phyloP scores from a whole-genome alignment of 306 rosid genomes.

The Neltuma alba region DNA sequence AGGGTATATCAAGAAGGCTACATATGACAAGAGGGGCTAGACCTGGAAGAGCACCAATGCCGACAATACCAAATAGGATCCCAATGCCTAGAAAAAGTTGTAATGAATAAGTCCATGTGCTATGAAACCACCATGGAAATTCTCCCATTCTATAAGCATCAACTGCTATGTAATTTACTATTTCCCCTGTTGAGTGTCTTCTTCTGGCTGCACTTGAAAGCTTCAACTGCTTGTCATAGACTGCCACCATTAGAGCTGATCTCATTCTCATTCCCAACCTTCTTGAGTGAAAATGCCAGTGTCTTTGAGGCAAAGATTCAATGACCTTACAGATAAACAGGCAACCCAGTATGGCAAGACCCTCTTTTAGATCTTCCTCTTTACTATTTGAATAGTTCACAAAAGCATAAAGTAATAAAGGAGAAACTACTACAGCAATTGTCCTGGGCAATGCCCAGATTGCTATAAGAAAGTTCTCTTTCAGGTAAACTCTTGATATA shows the following conservation, averaged over 20 bases:
- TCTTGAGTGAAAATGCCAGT: slow-evolving; percentile 63
- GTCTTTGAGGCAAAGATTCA: slow-evolving; percentile 74
- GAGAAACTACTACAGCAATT: slow-evolving; percentile 54
- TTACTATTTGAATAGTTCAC: slow-evolving; percentile 54
- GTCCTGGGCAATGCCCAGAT: slow-evolving; percentile 55
- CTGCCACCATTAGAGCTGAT: slow-evolving; percentile 80
- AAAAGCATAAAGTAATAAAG: slow-evolving; percentile 69
- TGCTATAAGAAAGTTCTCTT: slow-evolving; percentile 60
- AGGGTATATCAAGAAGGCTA: slow-evolving; percentile 67
- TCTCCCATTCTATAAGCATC: slow-evolving; percentile 90
- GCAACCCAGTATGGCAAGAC: slow-evolving; percentile 57
- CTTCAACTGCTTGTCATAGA: slow-evolving; percentile 67
- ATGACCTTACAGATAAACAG: slow-evolving; percentile 51
- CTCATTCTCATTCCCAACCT: slow-evolving; percentile 81
- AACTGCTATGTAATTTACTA: slow-evolving; percentile 76
- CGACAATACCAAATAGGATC: slow-evolving; percentile 59
- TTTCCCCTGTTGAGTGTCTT: slow-evolving; percentile 74
- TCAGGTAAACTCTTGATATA: slow-evolving; percentile 49
- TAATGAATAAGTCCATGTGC: slow-evolving; percentile 48
- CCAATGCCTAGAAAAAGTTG: slow-evolving; percentile 51
- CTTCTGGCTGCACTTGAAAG: slow-evolving; percentile 65
- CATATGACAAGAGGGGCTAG: slow-evolving; percentile 60
- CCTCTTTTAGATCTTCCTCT: slow-evolving; percentile 38
- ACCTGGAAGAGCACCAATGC: slow-evolving; percentile 74
- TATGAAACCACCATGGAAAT: slow-evolving; percentile 86